Conservation (phyloP, 2,329 filamentous ascomycete genomes). For the Pseudogymnoascus sp. region DNA sequence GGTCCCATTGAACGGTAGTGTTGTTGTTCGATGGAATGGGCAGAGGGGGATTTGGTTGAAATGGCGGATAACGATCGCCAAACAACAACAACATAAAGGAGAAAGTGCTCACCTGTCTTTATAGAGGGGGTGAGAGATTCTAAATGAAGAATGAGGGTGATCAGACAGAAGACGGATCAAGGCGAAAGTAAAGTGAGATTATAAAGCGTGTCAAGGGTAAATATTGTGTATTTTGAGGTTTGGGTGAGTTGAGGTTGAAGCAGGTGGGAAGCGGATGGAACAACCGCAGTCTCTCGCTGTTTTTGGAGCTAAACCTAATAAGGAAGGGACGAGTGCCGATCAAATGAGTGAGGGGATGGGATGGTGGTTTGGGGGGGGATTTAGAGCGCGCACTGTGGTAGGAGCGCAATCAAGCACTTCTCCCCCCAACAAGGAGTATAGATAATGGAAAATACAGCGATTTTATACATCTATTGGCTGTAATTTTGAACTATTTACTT, state of each 20-base stretch:
- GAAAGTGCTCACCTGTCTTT: constrained; percentile 22
- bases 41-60: constrained; percentile 7
- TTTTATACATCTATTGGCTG: not conserved
- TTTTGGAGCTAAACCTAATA: not conserved
- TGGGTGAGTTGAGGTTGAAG: constrained; percentile 18
- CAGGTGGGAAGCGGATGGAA: constrained; percentile 20
- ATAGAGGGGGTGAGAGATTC: constrained; percentile 10
- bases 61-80: constrained; percentile 21
- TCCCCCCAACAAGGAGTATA: not conserved
- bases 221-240: constrained; percentile 12
- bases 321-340: not conserved
- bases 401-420: not conserved
- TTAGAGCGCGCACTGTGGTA: not conserved
- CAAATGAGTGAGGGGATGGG: not conserved
- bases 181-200: not conserved
- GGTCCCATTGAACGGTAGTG: not conserved
- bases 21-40: not conserved
- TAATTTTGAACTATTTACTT: not conserved
- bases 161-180: constrained; percentile 8
- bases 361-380: not conserved
- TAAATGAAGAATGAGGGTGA: constrained; percentile 1
- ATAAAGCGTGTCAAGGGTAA: constrained; percentile 8
- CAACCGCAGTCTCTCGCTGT: constrained; percentile 11
- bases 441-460: not conserved
- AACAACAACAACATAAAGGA: constrained; percentile 18